Evolutionary conservation across 2,329 filamentous ascomycete genomes (phyloP).

Genomic region (Exserohilum turcica): DNA sequence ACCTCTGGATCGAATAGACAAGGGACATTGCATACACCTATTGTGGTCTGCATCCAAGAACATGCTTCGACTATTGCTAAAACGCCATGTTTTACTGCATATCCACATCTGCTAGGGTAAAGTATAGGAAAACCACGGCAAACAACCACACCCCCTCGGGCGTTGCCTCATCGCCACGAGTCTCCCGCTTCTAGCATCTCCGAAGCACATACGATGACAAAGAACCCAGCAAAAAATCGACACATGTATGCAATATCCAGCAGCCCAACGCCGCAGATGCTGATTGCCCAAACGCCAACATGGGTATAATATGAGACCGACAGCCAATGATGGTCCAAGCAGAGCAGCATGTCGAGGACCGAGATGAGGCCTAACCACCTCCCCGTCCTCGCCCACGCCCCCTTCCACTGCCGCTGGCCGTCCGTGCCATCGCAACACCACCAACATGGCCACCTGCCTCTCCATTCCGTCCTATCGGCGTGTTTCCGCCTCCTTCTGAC

Average conservation of each 20-base stretch:
- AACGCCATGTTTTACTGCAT: too few relatives aligned
- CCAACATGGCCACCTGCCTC: slow-evolving; percentile 39
- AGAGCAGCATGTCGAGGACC: background rate
- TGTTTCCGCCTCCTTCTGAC: slow-evolving; percentile 44
- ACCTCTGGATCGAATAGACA: too few relatives aligned
- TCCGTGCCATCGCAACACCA: slow-evolving; percentile 45
- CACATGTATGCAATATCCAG: background rate
- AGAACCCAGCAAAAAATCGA: background rate
- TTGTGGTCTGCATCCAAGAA: too few relatives aligned
- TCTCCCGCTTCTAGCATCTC: background rate
- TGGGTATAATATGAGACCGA: slow-evolving; percentile 19
- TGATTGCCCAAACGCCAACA: slow-evolving; percentile 14
- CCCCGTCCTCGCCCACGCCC: slow-evolving; percentile 37
- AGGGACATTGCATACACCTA: too few relatives aligned
- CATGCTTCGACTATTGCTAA: too few relatives aligned
- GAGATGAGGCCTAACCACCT: slow-evolving; percentile 5
- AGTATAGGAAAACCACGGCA: background rate
- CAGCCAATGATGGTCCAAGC: slow-evolving; percentile 1
- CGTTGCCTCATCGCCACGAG: background rate
- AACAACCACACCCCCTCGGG: background rate
- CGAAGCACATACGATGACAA: background rate
- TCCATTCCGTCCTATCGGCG: slow-evolving; percentile 42
- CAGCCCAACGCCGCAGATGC: background rate
- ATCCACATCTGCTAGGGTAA: too few relatives aligned
- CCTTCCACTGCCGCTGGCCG: slow-evolving; percentile 46